A percentile compares a stretch with the other conserved stretches of the same genome.
Evolutionary conservation across 352 stramenopile species (phyloP).

Genomic region (Saprolegnia diclina): DNA sequence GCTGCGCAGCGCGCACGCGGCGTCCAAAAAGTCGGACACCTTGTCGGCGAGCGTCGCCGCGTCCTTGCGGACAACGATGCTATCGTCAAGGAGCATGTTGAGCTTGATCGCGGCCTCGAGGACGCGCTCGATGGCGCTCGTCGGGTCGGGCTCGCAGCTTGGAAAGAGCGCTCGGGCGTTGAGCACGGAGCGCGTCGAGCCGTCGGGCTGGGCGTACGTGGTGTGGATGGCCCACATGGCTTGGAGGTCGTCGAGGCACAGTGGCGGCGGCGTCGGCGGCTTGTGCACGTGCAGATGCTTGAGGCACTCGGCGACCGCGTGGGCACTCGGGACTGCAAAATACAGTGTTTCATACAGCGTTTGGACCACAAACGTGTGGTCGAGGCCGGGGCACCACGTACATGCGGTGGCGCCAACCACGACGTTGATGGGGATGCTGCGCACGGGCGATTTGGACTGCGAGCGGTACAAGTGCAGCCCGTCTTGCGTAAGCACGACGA

Average conservation of each 20-base stretch:
- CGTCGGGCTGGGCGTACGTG: not conserved
- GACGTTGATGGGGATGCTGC: conserved; percentile 37
- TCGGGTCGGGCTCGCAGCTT: not conserved
- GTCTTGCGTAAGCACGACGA: conserved; percentile 55
- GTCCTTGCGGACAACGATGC: not conserved
- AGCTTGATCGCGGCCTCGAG: not conserved
- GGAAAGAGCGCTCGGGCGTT: conserved; percentile 63
- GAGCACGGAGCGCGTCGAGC: conserved; percentile 37
- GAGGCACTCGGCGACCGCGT: not conserved
- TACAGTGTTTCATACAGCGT: conserved; percentile 13
- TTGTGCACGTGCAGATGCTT: not conserved
- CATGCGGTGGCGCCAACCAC: conserved; percentile 46
- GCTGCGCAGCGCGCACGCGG: conserved; percentile 47
- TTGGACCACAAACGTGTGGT: conserved; percentile 3
- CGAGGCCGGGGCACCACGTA: not conserved
- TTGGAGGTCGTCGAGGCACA: not conserved
- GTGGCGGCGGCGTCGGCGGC: not conserved
- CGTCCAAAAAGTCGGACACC: conserved; percentile 48
- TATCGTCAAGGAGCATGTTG: conserved; percentile 1
- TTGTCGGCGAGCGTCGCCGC: not conserved
- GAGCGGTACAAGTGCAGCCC: conserved; percentile 62
- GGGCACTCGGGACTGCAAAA: not conserved
- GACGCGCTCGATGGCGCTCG: not conserved
- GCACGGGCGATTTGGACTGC: conserved; percentile 50
- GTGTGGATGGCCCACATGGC: not conserved